A percentile compares a stretch with the other conserved stretches of the same genome.
phyloP scores from a whole-genome alignment of 306 rosid genomes.

The Morella rubra region DNA sequence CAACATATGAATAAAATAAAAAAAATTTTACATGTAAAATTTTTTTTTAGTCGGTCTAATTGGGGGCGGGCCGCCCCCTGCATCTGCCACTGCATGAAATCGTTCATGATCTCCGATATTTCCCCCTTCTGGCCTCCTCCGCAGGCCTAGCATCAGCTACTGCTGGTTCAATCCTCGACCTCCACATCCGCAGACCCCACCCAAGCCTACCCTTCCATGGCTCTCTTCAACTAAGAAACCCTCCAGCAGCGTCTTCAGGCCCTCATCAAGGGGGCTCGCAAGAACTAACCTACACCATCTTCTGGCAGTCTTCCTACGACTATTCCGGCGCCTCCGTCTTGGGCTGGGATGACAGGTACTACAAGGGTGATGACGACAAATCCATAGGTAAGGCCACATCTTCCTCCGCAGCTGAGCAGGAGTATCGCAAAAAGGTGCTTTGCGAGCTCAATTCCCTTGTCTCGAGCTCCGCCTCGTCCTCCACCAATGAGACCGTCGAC shows the following conservation, averaged over 20 bases:
- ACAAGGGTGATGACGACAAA: slow-evolving; percentile 81
- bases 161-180: slow-evolving; percentile 46
- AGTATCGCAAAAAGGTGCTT: slow-evolving; percentile 75
- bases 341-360: slow-evolving; percentile 96
- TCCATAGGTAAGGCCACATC: slow-evolving; percentile 34
- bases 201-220: slow-evolving; percentile 28
- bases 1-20: no score
- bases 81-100: no score
- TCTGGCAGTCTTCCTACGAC: slow-evolving; percentile 89
- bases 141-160: slow-evolving; percentile 26
- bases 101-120: slow-evolving; percentile 78
- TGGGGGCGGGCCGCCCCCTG: no score
- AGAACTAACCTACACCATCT: slow-evolving; percentile 89
- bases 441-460: slow-evolving; percentile 81
- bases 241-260: slow-evolving; percentile 88
- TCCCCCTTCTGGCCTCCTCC: slow-evolving; percentile 55
- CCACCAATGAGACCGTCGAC: slow-evolving; percentile 56
- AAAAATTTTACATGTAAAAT: no score
- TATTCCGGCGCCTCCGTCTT: slow-evolving; percentile 51
- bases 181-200: slow-evolving; percentile 46
- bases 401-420: slow-evolving; percentile 62
- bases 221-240: slow-evolving; percentile 71
- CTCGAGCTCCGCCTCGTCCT: slow-evolving; percentile 53
- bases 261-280: slow-evolving; percentile 65
- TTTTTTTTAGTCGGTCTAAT: no score